phyloP scores from a whole-genome alignment of 2,329 filamentous ascomycete genomes.

The Penicillium sp. region DNA sequence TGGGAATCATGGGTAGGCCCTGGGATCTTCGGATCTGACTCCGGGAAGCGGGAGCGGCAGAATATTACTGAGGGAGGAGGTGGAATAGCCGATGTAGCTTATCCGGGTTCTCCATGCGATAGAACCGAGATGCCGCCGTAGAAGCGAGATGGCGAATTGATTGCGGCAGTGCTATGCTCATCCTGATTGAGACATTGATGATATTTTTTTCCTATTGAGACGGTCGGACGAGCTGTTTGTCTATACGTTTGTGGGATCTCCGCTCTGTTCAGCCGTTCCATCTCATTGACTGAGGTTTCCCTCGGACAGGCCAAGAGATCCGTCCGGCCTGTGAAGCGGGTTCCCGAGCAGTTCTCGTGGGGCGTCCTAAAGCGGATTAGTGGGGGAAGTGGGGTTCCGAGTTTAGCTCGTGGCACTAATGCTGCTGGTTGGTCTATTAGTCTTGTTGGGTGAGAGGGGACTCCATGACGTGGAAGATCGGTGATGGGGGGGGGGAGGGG shows the following conservation, averaged over 20 bases:
- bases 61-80: slow-evolving; percentile 20
- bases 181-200: neutral
- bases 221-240: neutral
- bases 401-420: slow-evolving; percentile 28
- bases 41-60: slow-evolving; percentile 22
- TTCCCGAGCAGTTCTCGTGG: slow-evolving; percentile 29
- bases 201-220: neutral
- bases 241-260: neutral
- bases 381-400: slow-evolving; percentile 23
- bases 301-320: slow-evolving; percentile 11
- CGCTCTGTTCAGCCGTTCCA: neutral
- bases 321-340: neutral
- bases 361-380: slow-evolving; percentile 14
- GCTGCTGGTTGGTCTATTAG: neutral
- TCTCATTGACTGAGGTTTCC: slow-evolving; percentile 15
- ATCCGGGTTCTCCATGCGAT: slow-evolving; percentile 6
- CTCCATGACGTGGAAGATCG: slow-evolving; percentile 19
- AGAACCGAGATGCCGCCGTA: slow-evolving; percentile 5
- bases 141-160: neutral
- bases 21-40: slow-evolving; percentile 16
- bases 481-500: neutral
- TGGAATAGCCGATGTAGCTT: slow-evolving; percentile 24
- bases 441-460: slow-evolving; percentile 2
- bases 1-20: too few relatives aligned
- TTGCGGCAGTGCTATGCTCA: neutral